Evolutionary conservation across 768 basidiomycete genomes (phyloP), one percentile per base, ranked within the genome.

Genomic region (Lentinula detonsa): DNA sequence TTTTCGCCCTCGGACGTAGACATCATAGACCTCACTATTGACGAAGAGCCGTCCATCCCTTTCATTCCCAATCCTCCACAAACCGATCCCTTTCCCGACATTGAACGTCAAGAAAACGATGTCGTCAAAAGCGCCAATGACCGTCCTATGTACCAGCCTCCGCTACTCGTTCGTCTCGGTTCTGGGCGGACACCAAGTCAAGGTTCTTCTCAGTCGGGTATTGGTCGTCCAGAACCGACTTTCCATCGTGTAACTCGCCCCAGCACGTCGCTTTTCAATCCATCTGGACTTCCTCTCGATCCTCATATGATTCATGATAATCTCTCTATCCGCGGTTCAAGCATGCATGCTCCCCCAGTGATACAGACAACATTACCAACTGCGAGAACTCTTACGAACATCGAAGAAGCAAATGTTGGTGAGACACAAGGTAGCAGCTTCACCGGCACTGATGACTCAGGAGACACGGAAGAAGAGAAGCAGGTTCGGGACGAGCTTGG

Each of bases 161-260:
- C 53, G 15, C 39, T 55, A 11, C 33, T 55, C 35, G 53, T 55
- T 55, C 53, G 53, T 39, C 53, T 55, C 37, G 53, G 53, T n/a
- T 55, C 53, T 1, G 53, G 53, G 18, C 53, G 53, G 8, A 21
- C 53, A 23, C 35, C 18, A n/a, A 40, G 4, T 37, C 37, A 7
- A 5, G 34, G 8, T 37, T 37, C 51, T 15, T 33, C 42, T 43
- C 42, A 13, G 6, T 16, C 16, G 42, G 16, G 4, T 0, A 43
- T 6, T 4, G 16, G 42, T 43, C 13, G 6, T 5, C 13, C 13
- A 43, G n/a, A 16, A 43, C n/a, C 42, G 42, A 13, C 16, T 6
- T 43, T 43, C 42, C 42, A 5, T 43, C 42, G 16, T n/a, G 5
- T 7, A 16, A 43, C 6, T 5, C 16, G n/a, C 6, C 42, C n/a